Evolutionary conservation across 2,329 filamentous ascomycete genomes (phyloP), one percentile per base, ranked within the genome.

Genomic region (Penicillium sp.): DNA sequence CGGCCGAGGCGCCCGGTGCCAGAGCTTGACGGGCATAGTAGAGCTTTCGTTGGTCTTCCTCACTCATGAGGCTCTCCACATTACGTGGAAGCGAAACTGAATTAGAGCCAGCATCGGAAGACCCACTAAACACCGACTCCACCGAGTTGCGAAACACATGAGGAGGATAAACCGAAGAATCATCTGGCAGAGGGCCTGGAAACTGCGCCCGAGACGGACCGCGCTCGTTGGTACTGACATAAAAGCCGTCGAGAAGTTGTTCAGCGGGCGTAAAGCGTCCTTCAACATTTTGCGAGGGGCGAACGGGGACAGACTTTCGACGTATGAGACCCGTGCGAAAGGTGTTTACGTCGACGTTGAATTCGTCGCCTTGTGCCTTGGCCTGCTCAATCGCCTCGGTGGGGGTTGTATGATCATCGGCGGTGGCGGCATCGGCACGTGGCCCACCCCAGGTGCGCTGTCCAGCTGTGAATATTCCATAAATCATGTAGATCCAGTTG

Each of bases 401-500:
- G 1, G 89, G 86, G 0, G 89, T 91, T 0, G 86, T 94, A 53
- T 84, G 76, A 11, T 80, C 77, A 68, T 95, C 88, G 3, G 92
- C 92, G 36, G 85, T 80, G 27, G 88, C 90, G 0, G 92, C 92
- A 71, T 97, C 92, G 1, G 90, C 91, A 64, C 92, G 83, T 10
- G 92, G 94, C 0, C 92, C 92, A 60, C 92, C 92, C 92, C 94
- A 99, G 1, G 92, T 97, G 58, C 92, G 82, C 69, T 96, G 90
- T 18, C 92, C 91, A 27, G 92, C 91, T 0, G 92, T 96, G 72
- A 95, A 94, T 62, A 96, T 95, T 40, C 91, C 92, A 70, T 96
- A 96, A 2, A 96, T 88, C 88, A 96, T 96, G 76, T 97, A 97
- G 52, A 90, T 83, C 92, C 92, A 97, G 73, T 97, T 97, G 80